phyloP scores from a whole-genome alignment of 768 basidiomycete species.

The Psilocybe cubensis region DNA sequence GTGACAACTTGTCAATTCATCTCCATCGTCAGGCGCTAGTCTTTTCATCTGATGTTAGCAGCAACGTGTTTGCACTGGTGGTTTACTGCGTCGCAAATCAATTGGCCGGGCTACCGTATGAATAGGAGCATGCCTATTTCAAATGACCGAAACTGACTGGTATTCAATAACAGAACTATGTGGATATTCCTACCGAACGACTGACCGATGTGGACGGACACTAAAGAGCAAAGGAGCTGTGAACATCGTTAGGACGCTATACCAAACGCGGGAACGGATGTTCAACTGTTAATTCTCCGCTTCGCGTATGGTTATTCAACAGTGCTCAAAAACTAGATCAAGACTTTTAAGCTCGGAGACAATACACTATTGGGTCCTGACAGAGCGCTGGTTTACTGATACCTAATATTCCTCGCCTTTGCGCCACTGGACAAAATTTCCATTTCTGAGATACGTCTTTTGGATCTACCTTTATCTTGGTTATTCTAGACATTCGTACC shows the following conservation, averaged over 20 bases:
- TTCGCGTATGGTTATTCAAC: too few relatives aligned
- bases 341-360: too few relatives aligned
- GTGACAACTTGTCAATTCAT: neutral
- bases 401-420: neutral
- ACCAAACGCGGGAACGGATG: neutral
- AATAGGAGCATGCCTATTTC: neutral
- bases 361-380: too few relatives aligned
- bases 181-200: neutral
- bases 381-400: neutral
- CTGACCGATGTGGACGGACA: neutral
- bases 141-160: neutral
- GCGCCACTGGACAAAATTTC: neutral
- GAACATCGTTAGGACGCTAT: neutral
- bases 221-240: neutral
- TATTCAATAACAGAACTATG: neutral
- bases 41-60: neutral
- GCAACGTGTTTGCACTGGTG: neutral
- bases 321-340: too few relatives aligned
- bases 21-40: neutral
- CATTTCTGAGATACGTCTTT: neutral
- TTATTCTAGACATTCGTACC: neutral
- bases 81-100: neutral
- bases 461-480: neutral
- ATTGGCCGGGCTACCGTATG: neutral
- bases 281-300: neutral